Conservation (phyloP, 2,329 filamentous ascomycete species). For the Cordyceps farinosa region DNA sequence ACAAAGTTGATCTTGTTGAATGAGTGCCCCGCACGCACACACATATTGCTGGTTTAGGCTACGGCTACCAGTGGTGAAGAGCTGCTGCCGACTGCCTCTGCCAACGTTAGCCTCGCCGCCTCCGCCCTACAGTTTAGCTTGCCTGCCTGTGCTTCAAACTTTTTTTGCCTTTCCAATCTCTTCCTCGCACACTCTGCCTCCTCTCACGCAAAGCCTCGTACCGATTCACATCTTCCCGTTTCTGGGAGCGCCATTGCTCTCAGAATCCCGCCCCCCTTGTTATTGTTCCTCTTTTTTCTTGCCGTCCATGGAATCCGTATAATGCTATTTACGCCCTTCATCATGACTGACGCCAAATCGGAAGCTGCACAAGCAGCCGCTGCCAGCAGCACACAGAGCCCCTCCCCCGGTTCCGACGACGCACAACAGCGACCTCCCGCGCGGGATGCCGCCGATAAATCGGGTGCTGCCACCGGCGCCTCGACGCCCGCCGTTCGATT, state of each 20-base stretch:
- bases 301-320: slow-evolving; percentile 5
- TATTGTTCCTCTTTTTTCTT: neutral
- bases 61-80: neutral
- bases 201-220: neutral
- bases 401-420: slow-evolving; percentile 14
- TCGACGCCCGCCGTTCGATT: slow-evolving; percentile 61
- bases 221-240: neutral
- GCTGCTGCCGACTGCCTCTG: neutral
- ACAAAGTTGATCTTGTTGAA: neutral
- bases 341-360: slow-evolving; percentile 17
- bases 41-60: neutral
- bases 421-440: slow-evolving; percentile 22
- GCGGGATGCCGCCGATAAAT: slow-evolving; percentile 16
- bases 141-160: slow-evolving; percentile 3
- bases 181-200: neutral
- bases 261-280: neutral
- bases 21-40: too few relatives aligned
- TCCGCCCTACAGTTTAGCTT: neutral
- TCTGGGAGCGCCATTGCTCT: slow-evolving; percentile 5
- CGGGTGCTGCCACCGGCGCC: slow-evolving; percentile 25
- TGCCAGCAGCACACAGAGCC: neutral
- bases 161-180: slow-evolving; percentile 5
- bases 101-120: slow-evolving; percentile 1
- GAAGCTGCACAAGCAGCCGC: slow-evolving; percentile 10
- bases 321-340: slow-evolving; percentile 9